Evolutionary conservation across 208 protist genomes (phyloP).

Genomic region (Trypanosoma vivax): DNA sequence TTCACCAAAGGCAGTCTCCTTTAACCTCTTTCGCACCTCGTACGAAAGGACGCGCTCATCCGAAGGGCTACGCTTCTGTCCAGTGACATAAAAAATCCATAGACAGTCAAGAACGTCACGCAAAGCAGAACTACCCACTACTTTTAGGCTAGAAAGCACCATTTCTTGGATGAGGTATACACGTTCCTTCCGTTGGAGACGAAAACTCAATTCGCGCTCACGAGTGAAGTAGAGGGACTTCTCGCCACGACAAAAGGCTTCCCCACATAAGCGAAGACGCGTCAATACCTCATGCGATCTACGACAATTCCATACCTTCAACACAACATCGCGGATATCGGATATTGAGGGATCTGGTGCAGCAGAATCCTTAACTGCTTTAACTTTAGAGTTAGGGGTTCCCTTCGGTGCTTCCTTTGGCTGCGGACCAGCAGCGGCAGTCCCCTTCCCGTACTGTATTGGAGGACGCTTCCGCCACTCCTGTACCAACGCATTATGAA

Average conservation of each 20-base stretch:
- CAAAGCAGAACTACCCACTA: conserved; percentile 25
- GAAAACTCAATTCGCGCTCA: conserved; percentile 44
- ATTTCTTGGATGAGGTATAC: conserved; percentile 34
- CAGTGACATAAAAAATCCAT: conserved; percentile 59
- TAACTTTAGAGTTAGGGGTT: too few relatives aligned
- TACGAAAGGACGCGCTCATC: conserved; percentile 47
- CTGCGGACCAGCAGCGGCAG: not conserved
- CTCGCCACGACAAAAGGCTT: conserved; percentile 40
- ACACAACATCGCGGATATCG: conserved; percentile 56
- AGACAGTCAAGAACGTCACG: conserved; percentile 51
- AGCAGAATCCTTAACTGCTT: too few relatives aligned
- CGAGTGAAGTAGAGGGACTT: conserved; percentile 33
- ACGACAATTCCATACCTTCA: conserved; percentile 55
- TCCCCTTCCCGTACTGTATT: not conserved
- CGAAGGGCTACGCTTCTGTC: conserved; percentile 50
- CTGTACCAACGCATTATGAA: conserved; percentile 26
- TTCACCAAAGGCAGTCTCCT: conserved; percentile 45
- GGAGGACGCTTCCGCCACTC: conserved; percentile 33
- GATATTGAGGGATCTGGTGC: too few relatives aligned
- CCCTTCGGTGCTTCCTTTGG: not conserved
- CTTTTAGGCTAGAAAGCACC: conserved; percentile 21
- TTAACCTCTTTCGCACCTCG: conserved; percentile 43
- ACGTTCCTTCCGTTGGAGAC: conserved; percentile 41
- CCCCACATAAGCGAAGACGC: conserved; percentile 41
- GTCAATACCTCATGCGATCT: conserved; percentile 64